Conservation (phyloP, 176 grass and related monocot species). For the Oryza officinalis region DNA sequence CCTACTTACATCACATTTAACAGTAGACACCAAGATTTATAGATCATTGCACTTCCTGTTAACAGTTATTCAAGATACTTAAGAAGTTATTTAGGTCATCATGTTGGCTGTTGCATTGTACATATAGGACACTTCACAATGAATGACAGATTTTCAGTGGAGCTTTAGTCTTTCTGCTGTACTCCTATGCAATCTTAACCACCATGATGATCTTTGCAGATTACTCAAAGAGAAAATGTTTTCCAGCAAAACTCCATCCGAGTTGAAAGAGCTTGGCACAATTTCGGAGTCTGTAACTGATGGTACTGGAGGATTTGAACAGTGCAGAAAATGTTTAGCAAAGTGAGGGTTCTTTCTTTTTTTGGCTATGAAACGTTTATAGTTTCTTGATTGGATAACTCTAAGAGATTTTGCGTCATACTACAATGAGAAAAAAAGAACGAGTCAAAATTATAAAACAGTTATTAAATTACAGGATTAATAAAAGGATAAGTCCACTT, state of each 20-base stretch:
- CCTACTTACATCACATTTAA: not conserved
- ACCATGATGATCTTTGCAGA: conserved; percentile 28
- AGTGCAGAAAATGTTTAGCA: conserved; percentile 42
- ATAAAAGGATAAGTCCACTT: too few species aligned
- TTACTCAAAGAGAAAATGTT: conserved; percentile 49
- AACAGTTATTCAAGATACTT: not conserved
- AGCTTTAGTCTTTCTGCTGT: not conserved
- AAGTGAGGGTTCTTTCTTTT: conserved; percentile 15
- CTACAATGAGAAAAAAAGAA: too few species aligned
- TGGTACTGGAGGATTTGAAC: not conserved
- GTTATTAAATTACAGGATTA: too few species aligned
- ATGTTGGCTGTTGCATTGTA: too few species aligned
- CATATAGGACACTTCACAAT: not conserved
- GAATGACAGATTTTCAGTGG: not conserved
- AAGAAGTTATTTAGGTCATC: too few species aligned
- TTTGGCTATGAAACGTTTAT: not conserved
- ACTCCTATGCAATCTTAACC: conserved; percentile 12
- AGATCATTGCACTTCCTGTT: not conserved
- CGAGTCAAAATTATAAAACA: too few species aligned
- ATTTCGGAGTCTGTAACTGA: conserved; percentile 42
- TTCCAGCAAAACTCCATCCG: conserved; percentile 3
- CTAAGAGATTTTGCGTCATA: too few species aligned
- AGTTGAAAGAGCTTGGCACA: conserved; percentile 21
- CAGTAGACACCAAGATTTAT: too few species aligned
- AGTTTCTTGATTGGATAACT: not conserved